phyloP scores from a whole-genome alignment of 495 filamentous ascomycete species.

The Trichoderma virens region DNA sequence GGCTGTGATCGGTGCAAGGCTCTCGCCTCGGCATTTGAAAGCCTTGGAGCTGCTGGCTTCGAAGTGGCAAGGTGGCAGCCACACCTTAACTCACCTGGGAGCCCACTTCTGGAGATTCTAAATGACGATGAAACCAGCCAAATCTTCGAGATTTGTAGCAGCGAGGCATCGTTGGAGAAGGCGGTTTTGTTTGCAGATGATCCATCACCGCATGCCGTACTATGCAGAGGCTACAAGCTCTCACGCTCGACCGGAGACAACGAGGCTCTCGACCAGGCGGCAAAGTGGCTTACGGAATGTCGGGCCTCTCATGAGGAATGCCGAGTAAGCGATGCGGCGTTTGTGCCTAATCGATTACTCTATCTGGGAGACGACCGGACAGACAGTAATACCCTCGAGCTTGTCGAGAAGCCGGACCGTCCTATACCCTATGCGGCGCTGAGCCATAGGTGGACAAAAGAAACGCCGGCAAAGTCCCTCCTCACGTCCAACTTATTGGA shows the following conservation, averaged over 20 bases:
- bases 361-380: neutral
- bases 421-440: neutral
- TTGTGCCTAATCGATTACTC: conserved; percentile 7
- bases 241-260: neutral
- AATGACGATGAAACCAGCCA: neutral
- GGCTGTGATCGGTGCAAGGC: neutral
- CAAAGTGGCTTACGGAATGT: neutral
- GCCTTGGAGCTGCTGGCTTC: neutral
- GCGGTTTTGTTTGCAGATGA: neutral
- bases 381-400: neutral
- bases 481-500: neutral
- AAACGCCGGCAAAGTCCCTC: neutral
- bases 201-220: neutral
- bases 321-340: neutral
- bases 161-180: neutral
- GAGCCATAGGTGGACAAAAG: conserved; percentile 6
- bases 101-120: neutral
- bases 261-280: neutral
- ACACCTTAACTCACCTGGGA: neutral
- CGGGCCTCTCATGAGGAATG: neutral
- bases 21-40: neutral
- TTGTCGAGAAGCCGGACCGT: neutral
- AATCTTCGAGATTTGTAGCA: neutral
- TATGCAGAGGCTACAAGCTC: neutral
- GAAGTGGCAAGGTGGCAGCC: neutral